Percentiles rank a stretch among this genome's conserved stretches.
Conservation (phyloP, 192 early-diverging fungal genomes). For the Coemansia sp. region DNA sequence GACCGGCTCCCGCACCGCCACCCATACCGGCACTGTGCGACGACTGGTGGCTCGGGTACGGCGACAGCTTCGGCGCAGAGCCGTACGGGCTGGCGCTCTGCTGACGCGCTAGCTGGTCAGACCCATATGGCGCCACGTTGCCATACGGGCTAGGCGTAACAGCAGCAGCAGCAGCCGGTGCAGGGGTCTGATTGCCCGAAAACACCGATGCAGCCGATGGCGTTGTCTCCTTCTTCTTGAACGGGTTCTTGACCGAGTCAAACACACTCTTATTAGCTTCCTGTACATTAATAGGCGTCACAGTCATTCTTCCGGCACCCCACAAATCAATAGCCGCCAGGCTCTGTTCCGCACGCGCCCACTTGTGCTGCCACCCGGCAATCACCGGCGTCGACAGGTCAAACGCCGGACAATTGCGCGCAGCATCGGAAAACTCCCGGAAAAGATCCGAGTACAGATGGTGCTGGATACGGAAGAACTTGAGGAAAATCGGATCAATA, state of each 20-base stretch:
- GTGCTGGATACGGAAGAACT: constrained; percentile 82
- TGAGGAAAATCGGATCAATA: constrained; percentile 84
- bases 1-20: background rate
- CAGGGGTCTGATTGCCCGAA: background rate
- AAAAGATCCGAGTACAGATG: constrained; percentile 72
- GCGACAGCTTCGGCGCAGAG: constrained; percentile 1
- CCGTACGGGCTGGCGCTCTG: constrained; percentile 9
- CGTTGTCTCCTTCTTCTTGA: constrained; percentile 45
- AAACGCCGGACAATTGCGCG: constrained; percentile 58
- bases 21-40: background rate
- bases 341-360: constrained; percentile 25
- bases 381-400: constrained; percentile 50
- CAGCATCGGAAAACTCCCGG: constrained; percentile 58
- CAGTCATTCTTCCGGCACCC: constrained; percentile 34
- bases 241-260: constrained; percentile 41
- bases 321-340: constrained; percentile 38
- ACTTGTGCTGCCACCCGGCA: constrained; percentile 44
- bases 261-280: constrained; percentile 30
- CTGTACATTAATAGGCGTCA: constrained; percentile 30
- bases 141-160: constrained; percentile 1
- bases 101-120: background rate
- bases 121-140: background rate
- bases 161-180: background rate
- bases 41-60: constrained; percentile 22
- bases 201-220: constrained; percentile 29